phyloP scores from a whole-genome alignment of 108 stramenopile genomes.

The Stephanodiscus triporus region DNA sequence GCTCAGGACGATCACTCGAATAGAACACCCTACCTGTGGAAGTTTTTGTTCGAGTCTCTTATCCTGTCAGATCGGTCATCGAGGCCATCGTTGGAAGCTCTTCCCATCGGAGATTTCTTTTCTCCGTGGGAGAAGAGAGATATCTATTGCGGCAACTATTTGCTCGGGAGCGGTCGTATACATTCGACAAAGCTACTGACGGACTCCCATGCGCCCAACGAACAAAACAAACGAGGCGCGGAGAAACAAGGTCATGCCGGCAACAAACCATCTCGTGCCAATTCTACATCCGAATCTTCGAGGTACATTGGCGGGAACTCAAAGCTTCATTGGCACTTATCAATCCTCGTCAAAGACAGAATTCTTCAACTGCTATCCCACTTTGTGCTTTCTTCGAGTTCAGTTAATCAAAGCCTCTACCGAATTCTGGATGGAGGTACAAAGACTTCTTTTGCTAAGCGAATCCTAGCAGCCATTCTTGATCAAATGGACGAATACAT shows the following conservation, averaged over 20 bases:
- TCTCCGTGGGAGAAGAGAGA: conserved; percentile 34
- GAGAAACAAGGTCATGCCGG: conserved; percentile 4
- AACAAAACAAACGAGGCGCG: background rate
- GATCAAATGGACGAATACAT: conserved; percentile 33
- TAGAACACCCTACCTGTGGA: conserved; percentile 46
- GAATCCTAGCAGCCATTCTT: conserved; percentile 34
- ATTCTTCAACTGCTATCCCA: conserved; percentile 37
- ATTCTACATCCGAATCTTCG: conserved; percentile 8
- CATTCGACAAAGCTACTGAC: conserved; percentile 9
- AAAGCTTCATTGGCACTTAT: conserved; percentile 1
- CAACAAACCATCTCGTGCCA: background rate
- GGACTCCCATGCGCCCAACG: background rate
- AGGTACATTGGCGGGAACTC: background rate
- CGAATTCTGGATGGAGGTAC: background rate
- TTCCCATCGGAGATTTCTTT: conserved; percentile 33
- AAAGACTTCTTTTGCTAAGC: conserved; percentile 28
- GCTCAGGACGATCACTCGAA: background rate
- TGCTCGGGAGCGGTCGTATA: conserved; percentile 30
- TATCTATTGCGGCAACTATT: background rate
- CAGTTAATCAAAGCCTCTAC: conserved; percentile 25
- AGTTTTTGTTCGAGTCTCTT: conserved; percentile 51
- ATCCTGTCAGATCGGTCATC: conserved; percentile 2
- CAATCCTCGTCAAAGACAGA: conserved; percentile 26
- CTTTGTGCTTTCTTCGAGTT: conserved; percentile 35
- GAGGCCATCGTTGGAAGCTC: background rate